Evolutionary conservation across 208 protist species (phyloP).

Genomic region (Zelonia costaricensis): DNA sequence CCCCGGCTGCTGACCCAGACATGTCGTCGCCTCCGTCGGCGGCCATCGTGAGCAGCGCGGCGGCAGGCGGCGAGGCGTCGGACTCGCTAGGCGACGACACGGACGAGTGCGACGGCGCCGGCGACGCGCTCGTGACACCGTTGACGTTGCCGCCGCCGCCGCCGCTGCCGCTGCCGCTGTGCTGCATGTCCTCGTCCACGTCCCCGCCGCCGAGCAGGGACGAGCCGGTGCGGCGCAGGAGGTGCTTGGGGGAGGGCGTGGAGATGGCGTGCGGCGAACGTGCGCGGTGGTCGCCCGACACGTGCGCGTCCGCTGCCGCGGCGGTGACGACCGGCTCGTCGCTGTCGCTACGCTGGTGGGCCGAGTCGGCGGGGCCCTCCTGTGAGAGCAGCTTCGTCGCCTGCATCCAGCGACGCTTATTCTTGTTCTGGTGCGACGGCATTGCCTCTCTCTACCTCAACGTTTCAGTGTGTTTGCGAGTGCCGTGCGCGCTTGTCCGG

Average conservation of each 20-base stretch:
- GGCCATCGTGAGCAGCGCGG: constrained; percentile 2
- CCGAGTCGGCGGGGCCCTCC: neutral
- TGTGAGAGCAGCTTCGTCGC: no score
- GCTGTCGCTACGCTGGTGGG: no score
- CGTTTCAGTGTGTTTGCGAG: no score
- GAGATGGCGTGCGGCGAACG: no score
- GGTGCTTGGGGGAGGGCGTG: neutral
- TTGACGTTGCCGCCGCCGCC: constrained; percentile 24
- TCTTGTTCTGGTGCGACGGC: constrained; percentile 4
- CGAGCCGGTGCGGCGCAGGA: constrained; percentile 3
- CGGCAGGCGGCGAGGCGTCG: constrained; percentile 1
- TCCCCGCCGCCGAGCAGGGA: constrained; percentile 19
- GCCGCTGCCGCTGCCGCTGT: no score
- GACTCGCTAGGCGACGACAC: constrained; percentile 15
- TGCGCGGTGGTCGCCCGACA: no score
- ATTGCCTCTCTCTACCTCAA: no score
- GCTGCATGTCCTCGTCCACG: constrained; percentile 24
- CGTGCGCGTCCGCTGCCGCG: no score
- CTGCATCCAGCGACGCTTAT: neutral
- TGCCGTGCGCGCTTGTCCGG: no score
- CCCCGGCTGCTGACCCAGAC: neutral
- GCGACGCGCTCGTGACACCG: constrained; percentile 24
- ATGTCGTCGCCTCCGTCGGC: no score
- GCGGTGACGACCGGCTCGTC: neutral
- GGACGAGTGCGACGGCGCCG: constrained; percentile 14